phyloP scores from a whole-genome alignment of 2,329 filamentous ascomycete genomes.

The Xylaria sp. region DNA sequence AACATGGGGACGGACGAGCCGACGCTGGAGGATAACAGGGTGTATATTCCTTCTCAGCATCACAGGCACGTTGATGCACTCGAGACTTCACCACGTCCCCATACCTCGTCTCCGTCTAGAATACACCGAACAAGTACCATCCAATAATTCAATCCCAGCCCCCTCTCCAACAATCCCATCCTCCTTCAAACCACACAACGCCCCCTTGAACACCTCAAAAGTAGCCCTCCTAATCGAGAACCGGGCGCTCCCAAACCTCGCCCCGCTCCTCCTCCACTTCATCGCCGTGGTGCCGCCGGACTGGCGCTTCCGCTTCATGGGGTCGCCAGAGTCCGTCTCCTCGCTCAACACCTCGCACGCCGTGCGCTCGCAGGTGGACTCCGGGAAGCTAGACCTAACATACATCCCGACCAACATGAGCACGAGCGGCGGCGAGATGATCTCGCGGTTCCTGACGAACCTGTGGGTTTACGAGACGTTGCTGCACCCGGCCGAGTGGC shows the following conservation, averaged over 20 bases:
- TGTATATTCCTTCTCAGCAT: conserved; percentile 43
- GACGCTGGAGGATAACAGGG: conserved; percentile 50
- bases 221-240: conserved; percentile 67
- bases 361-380: conserved; percentile 56
- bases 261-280: conserved; percentile 66
- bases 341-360: conserved; percentile 59
- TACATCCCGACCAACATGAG: conserved; percentile 65
- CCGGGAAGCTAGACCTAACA: conserved; percentile 62
- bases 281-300: conserved; percentile 67
- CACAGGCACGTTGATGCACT: conserved; percentile 46
- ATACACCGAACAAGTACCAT: conserved; percentile 45
- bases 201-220: conserved; percentile 61
- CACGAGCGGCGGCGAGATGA: conserved; percentile 62
- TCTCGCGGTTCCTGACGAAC: conserved; percentile 64
- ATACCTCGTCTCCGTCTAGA: conserved; percentile 47
- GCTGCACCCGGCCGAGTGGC: conserved; percentile 62
- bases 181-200: conserved; percentile 23
- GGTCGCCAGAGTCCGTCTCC: conserved; percentile 59
- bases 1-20: conserved; percentile 51
- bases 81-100: conserved; percentile 19
- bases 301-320: conserved; percentile 69
- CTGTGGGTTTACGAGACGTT: conserved; percentile 63
- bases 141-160: not conserved
- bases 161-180: conserved; percentile 9
- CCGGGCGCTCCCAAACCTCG: conserved; percentile 61